Evolutionary conservation across 2,329 filamentous ascomycete genomes (phyloP).

Genomic region (Talaromyces amestolkiae): DNA sequence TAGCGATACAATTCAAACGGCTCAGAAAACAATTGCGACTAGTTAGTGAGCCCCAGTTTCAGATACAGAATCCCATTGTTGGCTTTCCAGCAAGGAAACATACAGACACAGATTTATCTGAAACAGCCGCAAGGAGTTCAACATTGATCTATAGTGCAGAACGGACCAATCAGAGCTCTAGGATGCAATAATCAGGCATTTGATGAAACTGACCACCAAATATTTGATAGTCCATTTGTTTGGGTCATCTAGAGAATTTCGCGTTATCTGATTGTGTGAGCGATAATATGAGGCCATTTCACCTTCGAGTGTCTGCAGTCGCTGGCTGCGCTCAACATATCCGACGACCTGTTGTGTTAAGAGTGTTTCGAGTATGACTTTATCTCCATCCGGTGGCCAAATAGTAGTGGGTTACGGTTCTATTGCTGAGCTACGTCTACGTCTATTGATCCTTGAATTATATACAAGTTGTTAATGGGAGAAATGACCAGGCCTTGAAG

Average conservation of each 20-base stretch:
- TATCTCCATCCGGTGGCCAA: neutral
- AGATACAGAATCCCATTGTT: neutral
- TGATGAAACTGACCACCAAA: neutral
- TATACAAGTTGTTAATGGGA: no score
- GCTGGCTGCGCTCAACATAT: neutral
- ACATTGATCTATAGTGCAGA: neutral
- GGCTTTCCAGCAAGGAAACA: neutral
- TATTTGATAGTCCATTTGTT: neutral
- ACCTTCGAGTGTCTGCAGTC: neutral
- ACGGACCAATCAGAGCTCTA: neutral
- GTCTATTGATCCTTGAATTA: neutral
- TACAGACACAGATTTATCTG: neutral
- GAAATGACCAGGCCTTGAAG: no score
- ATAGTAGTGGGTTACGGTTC: no score
- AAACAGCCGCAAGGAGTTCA: conserved; percentile 7
- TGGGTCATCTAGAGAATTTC: neutral
- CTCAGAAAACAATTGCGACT: neutral
- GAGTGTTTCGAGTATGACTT: neutral
- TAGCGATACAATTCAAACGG: neutral
- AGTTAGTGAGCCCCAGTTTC: neutral
- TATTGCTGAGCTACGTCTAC: neutral
- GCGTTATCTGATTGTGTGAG: neutral
- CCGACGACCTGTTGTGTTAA: neutral
- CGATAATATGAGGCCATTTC: neutral
- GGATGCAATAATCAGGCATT: neutral